Base-by-base conservation (phyloP, 2,329 filamentous ascomycete genomes). In the Stromatinia cepivora region DNA sequence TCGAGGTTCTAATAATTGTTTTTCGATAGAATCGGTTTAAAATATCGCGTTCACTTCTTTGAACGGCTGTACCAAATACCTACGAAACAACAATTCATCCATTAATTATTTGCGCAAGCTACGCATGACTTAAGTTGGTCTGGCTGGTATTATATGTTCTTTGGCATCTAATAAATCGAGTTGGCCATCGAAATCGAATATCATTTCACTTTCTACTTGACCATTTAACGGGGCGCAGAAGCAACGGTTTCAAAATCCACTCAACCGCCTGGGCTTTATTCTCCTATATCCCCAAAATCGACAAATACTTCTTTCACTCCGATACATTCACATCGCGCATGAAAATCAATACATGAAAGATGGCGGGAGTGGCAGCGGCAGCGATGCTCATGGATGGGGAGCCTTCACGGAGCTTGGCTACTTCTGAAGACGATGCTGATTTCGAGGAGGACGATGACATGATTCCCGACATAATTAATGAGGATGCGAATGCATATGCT, bases 391-490 rank as follows among this genome's bases (percentile, higher is more conserved):
- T 74, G 69, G 77, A 77, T 73, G 74, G 77, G 71, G 73, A 79
- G 72, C 73, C 76, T 52, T 76, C 77, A 70, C 70, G 76, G 48
- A 77, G 72, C 69, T 75, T 78, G 73, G 76, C 72, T n/a, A 77
- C 76, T 2, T 78, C 76, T 13, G 77, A 79, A 39, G 78, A 79
- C 39, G 76, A 79, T 70, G 77, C 76, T 10, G 77, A 78, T 46
- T 78, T 78, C 63, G 77, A 79, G 59, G 78, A 79, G 72, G 77
- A 80, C 69, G 74, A 77, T 68, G 75, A 78, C 52, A 63, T 74
- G 48, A 70, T 70, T 39, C 71, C 72, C 53, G 73, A 76, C 63
- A 70, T 75, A 62, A 66, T 77, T 66, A 71, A 71, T 67, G 77
- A 76, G 45, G 72, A 75, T 66, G 75, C 71, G 64, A 74, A 78